phyloP scores from a whole-genome alignment of 257 asterid species.

The Solanum peruvianum region DNA sequence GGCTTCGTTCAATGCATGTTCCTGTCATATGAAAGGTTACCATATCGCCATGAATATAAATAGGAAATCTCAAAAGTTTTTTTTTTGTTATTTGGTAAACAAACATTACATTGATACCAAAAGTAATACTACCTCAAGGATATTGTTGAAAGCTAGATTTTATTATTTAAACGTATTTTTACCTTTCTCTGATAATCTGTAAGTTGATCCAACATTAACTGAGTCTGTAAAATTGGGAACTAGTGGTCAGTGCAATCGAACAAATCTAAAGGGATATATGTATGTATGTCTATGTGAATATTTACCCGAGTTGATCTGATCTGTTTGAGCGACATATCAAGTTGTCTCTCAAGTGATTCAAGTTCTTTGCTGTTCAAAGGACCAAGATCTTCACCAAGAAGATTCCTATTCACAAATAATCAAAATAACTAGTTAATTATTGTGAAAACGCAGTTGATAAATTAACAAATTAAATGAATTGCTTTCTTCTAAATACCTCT shows the following conservation, averaged over 20 bases:
- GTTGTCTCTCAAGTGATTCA: slow-evolving; percentile 89
- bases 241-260: background rate
- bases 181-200: slow-evolving; percentile 74
- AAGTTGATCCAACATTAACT: slow-evolving; percentile 90
- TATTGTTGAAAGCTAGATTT: background rate
- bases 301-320: slow-evolving; percentile 88
- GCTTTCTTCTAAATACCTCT: slow-evolving; percentile 37
- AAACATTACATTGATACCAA: background rate
- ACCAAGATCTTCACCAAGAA: slow-evolving; percentile 95
- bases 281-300: background rate
- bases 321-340: slow-evolving; percentile 88
- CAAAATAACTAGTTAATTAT: background rate
- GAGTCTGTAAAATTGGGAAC: slow-evolving; percentile 47
- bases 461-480: background rate
- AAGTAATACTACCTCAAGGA: background rate
- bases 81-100: background rate
- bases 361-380: slow-evolving; percentile 95
- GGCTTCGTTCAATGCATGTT: slow-evolving; percentile 88
- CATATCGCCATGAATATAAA: background rate
- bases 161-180: background rate
- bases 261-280: background rate
- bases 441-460: background rate
- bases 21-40: slow-evolving; percentile 30
- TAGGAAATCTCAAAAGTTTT: background rate
- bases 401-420: slow-evolving; percentile 38